phyloP scores from a whole-genome alignment of 2,329 filamentous ascomycete species.

The Emmonsiellopsis sp. region DNA sequence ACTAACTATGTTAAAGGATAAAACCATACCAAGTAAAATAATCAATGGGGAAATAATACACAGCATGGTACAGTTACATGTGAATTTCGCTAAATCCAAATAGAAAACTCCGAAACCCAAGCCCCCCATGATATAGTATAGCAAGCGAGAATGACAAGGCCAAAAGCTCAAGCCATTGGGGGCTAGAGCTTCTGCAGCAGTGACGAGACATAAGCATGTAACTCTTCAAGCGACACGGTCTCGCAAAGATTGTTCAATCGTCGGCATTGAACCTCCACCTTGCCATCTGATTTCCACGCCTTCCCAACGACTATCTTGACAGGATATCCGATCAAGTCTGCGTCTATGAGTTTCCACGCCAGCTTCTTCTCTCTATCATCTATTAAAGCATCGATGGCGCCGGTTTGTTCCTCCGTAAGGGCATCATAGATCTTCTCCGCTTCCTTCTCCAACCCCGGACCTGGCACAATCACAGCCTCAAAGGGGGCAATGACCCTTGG shows the following conservation, averaged over 20 bases:
- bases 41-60: too few relatives aligned
- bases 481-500: constrained; percentile 79
- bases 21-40: not conserved
- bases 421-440: constrained; percentile 55
- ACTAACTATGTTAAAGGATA: not conserved
- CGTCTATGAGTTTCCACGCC: constrained; percentile 82
- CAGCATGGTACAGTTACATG: too few relatives aligned
- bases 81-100: too few relatives aligned
- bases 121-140: not conserved
- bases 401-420: constrained; percentile 30
- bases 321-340: constrained; percentile 81
- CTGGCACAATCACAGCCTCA: constrained; percentile 60
- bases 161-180: not conserved
- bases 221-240: constrained; percentile 43
- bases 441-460: constrained; percentile 38
- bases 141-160: not conserved
- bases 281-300: constrained; percentile 49
- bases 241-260: constrained; percentile 51
- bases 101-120: not conserved
- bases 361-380: constrained; percentile 64
- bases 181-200: constrained; percentile 46
- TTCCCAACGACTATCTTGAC: constrained; percentile 71
- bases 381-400: constrained; percentile 54
- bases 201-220: constrained; percentile 40
- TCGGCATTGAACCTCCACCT: constrained; percentile 74